phyloP scores from a whole-genome alignment of 2,329 filamentous ascomycete species.

The Ophiocordyceps camponoti-floridani region DNA sequence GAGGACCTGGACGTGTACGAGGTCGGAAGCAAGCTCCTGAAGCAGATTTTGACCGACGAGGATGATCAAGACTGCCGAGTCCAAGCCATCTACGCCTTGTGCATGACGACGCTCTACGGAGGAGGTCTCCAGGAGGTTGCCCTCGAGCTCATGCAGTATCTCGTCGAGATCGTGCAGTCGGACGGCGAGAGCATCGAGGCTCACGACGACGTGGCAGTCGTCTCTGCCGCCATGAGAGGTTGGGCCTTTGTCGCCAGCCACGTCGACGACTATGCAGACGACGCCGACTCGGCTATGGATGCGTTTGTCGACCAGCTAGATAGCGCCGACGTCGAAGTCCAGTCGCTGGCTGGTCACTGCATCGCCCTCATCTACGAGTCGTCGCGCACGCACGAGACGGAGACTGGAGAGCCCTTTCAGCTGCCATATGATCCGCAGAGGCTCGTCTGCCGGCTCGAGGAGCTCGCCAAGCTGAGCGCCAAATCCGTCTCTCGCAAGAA shows the following conservation, averaged over 20 bases:
- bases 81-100: conserved; percentile 60
- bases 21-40: conserved; percentile 10
- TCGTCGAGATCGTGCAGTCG: conserved; percentile 61
- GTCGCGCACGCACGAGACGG: conserved; percentile 28
- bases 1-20: conserved; percentile 32
- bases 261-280: conserved; percentile 53
- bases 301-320: conserved; percentile 76
- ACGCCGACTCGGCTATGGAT: conserved; percentile 57
- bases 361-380: conserved; percentile 75
- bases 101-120: conserved; percentile 56
- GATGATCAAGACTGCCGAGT: conserved; percentile 46
- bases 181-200: conserved; percentile 60
- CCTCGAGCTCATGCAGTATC: conserved; percentile 53
- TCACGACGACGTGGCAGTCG: conserved; percentile 50
- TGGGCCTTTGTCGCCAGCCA: conserved; percentile 71
- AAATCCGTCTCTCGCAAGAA: conserved; percentile 31
- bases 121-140: conserved; percentile 52
- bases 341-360: conserved; percentile 60
- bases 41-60: conserved; percentile 23
- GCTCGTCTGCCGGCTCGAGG: conserved; percentile 26
- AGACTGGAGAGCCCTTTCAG: conserved; percentile 28
- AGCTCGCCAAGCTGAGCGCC: conserved; percentile 27
- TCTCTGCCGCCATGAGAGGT: conserved; percentile 55
- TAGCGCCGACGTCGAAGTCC: conserved; percentile 52
- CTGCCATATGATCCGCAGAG: conserved; percentile 31